phyloP scores from a whole-genome alignment of 345 rosid genomes.

The Nasturtium officinale region DNA sequence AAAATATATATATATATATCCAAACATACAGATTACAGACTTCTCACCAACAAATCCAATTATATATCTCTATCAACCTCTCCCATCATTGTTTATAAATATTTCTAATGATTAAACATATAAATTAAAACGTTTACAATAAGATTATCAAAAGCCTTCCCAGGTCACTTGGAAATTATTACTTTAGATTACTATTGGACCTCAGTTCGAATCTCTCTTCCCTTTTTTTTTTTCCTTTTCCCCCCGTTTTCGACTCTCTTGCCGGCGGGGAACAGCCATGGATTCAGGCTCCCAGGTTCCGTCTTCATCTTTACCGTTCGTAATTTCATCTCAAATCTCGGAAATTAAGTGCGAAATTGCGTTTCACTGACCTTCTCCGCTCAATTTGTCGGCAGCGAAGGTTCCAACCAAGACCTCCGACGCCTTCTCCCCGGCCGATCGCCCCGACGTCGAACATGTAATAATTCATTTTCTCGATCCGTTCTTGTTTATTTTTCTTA shows the following conservation, averaged over 20 bases:
- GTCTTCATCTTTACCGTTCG: not conserved
- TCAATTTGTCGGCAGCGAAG: conserved; percentile 36
- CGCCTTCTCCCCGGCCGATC: conserved; percentile 25
- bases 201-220: not conserved
- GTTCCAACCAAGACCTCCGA: conserved; percentile 28
- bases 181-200: too few relatives aligned
- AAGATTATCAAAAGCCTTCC: too few relatives aligned
- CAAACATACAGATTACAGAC: not conserved
- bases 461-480: conserved; percentile 7
- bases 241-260: not conserved
- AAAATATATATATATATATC: not conserved
- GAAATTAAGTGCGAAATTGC: not conserved
- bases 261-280: conserved; percentile 42
- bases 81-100: too few relatives aligned
- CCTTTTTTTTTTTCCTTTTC: not conserved
- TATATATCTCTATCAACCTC: not conserved
- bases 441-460: conserved; percentile 1
- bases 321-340: conserved; percentile 2
- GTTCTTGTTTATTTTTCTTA: conserved; percentile 3
- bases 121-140: too few relatives aligned
- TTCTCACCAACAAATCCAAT: not conserved
- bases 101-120: too few relatives aligned
- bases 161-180: not conserved
- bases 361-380: conserved; percentile 23
- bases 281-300: conserved; percentile 24